Conservation (phyloP, 306 rosid genomes). For the Cucurbita maxima region DNA sequence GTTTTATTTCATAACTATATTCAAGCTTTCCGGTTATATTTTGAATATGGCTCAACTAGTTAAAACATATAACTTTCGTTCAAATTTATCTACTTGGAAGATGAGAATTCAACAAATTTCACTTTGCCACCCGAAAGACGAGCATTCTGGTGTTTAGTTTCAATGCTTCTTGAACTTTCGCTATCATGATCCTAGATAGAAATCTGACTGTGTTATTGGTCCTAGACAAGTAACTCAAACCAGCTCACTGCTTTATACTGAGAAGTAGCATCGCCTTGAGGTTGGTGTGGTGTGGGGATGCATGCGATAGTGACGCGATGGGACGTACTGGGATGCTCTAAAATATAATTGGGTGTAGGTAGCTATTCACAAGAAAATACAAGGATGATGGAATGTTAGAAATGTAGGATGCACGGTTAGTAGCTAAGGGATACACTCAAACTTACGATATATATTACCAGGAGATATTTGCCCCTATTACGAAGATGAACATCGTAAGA, state of each 20-base stretch:
- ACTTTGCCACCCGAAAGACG: slow-evolving; percentile 74
- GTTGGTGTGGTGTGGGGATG: slow-evolving; percentile 57
- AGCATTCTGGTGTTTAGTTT: slow-evolving; percentile 32
- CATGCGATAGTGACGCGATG: slow-evolving; percentile 46
- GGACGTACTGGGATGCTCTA: not conserved
- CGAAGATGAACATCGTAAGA: too few relatives aligned
- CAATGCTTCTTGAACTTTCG: slow-evolving; percentile 36
- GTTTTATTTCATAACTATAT: not conserved
- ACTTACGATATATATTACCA: too few relatives aligned
- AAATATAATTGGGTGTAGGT: too few relatives aligned
- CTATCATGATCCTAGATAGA: slow-evolving; percentile 36
- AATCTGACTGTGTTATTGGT: slow-evolving; percentile 49
- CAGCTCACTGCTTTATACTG: slow-evolving; percentile 44
- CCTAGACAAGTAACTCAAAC: slow-evolving; percentile 55
- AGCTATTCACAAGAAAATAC: too few relatives aligned
- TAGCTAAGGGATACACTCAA: too few relatives aligned
- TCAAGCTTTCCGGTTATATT: not conserved
- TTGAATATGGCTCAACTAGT: too few relatives aligned
- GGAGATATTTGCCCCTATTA: too few relatives aligned
- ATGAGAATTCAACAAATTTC: slow-evolving; percentile 56
- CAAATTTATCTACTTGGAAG: slow-evolving; percentile 13
- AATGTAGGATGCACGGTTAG: too few relatives aligned
- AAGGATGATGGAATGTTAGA: too few relatives aligned
- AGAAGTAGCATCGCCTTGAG: slow-evolving; percentile 64
- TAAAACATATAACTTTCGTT: too few relatives aligned